Evolutionary conservation across 225 moss, liverwort and hornwort species (phyloP).

Genomic region (Anthoceros angustus): DNA sequence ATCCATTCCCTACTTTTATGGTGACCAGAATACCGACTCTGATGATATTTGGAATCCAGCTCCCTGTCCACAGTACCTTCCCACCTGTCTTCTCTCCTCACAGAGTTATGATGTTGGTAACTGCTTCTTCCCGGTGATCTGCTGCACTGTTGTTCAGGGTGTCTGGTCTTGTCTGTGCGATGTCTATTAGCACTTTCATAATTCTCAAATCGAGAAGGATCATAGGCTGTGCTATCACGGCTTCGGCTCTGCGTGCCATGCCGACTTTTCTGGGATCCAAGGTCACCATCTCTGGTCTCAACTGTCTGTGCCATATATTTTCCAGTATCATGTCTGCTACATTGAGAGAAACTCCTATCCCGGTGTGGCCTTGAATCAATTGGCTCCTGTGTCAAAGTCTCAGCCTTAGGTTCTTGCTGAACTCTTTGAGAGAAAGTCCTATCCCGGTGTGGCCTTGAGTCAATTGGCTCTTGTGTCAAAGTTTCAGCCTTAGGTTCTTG

Average conservation of each 20-base stretch:
- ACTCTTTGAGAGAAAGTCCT: too few relatives aligned
- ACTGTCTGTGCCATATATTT: slow-evolving; percentile 3
- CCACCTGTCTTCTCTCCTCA: slow-evolving; percentile 7
- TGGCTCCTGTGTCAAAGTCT: too few relatives aligned
- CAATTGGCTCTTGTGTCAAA: too few relatives aligned
- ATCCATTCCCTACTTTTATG: slow-evolving; percentile 5
- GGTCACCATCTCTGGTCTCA: slow-evolving; percentile 1
- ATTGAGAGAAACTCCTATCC: too few relatives aligned
- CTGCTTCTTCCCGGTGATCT: not conserved
- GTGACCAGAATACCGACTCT: too few relatives aligned
- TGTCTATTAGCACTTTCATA: not conserved
- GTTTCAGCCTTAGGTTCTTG: too few relatives aligned
- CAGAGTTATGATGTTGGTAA: not conserved
- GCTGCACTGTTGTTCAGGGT: not conserved
- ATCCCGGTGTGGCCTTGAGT: too few relatives aligned
- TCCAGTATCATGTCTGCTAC: not conserved
- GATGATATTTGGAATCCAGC: not conserved
- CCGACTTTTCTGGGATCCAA: too few relatives aligned
- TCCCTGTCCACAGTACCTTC: not conserved
- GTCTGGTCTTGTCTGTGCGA: not conserved
- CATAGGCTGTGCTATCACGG: slow-evolving; percentile 3
- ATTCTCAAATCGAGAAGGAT: slow-evolving; percentile 6
- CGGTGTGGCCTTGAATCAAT: too few relatives aligned
- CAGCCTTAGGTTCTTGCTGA: too few relatives aligned
- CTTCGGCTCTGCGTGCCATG: not conserved